A percentile compares a stretch with the other conserved stretches of the same genome.
Conservation (phyloP, 2,329 filamentous ascomycete genomes). For the Sarocladiaceae sp. region DNA sequence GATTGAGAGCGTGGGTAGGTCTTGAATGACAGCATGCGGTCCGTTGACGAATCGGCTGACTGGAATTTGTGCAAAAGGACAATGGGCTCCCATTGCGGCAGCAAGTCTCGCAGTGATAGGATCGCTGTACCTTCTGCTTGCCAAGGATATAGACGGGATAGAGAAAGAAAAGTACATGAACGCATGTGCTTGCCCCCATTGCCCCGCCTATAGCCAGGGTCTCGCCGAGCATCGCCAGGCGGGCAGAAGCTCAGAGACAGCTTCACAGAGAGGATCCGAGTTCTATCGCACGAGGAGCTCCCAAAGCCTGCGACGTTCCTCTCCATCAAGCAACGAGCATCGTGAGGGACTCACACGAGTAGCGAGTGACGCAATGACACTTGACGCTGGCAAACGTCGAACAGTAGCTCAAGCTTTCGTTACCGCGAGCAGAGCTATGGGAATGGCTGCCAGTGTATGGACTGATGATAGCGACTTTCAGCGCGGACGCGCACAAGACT, state of each 20-base stretch:
- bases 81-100: slow-evolving; percentile 24
- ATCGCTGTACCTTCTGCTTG: slow-evolving; percentile 13
- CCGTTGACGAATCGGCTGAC: not conserved
- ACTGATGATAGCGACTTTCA: not conserved
- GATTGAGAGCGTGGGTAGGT: slow-evolving; percentile 54
- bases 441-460: slow-evolving; percentile 1
- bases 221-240: too few relatives aligned
- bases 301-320: not conserved
- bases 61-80: slow-evolving; percentile 17
- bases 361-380: not conserved
- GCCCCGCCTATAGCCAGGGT: not conserved
- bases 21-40: too few relatives aligned
- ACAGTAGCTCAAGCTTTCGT: not conserved
- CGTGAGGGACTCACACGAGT: not conserved
- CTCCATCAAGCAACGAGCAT: not conserved
- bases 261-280: not conserved
- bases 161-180: not conserved
- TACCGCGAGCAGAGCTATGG: not conserved
- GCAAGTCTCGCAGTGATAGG: not conserved
- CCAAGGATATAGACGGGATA: not conserved
- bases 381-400: not conserved
- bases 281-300: not conserved
- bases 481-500: not conserved
- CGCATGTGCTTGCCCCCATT: not conserved
- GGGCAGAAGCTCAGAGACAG: too few relatives aligned